Conservation (phyloP, 495 filamentous ascomycete genomes). For the Durotheca rogersii region DNA sequence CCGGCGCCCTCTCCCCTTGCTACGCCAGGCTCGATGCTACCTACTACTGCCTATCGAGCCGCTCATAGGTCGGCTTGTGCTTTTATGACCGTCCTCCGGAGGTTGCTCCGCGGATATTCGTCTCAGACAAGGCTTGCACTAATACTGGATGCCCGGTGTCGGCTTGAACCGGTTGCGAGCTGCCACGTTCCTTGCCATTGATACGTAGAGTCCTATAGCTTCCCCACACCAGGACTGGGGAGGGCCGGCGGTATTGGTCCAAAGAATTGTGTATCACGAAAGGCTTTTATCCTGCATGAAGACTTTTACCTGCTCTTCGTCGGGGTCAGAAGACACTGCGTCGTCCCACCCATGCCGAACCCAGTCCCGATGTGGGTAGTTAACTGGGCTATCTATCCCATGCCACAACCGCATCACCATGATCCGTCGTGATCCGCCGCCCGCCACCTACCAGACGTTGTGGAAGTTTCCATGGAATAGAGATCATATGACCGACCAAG, state of each 20-base stretch:
- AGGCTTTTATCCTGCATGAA: slow-evolving; percentile 8
- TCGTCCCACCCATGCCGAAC: slow-evolving; percentile 12
- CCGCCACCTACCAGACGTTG: slow-evolving; percentile 19
- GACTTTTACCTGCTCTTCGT: slow-evolving; percentile 5
- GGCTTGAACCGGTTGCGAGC: slow-evolving; percentile 7
- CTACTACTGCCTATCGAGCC: no score
- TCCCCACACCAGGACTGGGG: slow-evolving; percentile 30
- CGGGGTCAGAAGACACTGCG: slow-evolving; percentile 13
- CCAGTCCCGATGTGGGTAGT: slow-evolving; percentile 23
- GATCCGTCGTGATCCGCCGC: slow-evolving; percentile 24
- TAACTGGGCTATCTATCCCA: slow-evolving; percentile 22
- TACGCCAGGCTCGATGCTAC: no score
- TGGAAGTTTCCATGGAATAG: slow-evolving; percentile 25
- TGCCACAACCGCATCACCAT: slow-evolving; percentile 31
- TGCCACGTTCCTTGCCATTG: slow-evolving; percentile 16
- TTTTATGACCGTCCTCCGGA: no score
- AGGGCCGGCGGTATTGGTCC: slow-evolving; percentile 22
- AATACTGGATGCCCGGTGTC: slow-evolving; percentile 4
- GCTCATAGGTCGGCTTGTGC: no score
- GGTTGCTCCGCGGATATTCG: no score
- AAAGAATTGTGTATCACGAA: slow-evolving; percentile 16
- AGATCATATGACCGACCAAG: slow-evolving; percentile 25
- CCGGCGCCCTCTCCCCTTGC: no score
- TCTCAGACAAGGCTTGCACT: no score
- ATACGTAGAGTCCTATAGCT: slow-evolving; percentile 13